Conservation (phyloP, 176 grass and related monocot species). For the Otatea glauca region DNA sequence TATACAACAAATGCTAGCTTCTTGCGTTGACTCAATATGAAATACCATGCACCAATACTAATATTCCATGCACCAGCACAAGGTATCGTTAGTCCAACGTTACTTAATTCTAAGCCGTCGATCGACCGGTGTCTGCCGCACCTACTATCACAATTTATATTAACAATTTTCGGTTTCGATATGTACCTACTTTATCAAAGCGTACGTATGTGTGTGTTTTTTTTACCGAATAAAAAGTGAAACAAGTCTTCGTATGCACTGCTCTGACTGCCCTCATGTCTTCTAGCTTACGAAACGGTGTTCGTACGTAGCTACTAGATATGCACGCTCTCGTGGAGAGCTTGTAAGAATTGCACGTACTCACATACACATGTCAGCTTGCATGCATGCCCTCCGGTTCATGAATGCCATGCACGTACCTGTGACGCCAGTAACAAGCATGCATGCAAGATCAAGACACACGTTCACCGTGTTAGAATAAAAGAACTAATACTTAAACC, state of each 20-base stretch:
- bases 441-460: not conserved
- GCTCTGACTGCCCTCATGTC: not conserved
- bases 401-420: not conserved
- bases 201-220: not conserved
- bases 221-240: constrained; percentile 8
- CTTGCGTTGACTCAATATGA: not conserved
- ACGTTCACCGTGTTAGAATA: not conserved
- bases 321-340: not conserved
- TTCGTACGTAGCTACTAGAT: not conserved
- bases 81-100: no score
- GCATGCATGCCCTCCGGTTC: not conserved
- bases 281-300: not conserved
- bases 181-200: not conserved
- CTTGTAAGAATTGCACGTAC: not conserved
- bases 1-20: not conserved
- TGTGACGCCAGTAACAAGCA: not conserved
- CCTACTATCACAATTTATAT: no score
- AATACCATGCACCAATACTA: no score
- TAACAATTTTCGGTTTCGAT: not conserved
- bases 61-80: no score
- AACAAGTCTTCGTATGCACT: not conserved
- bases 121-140: no score
- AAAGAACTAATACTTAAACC: no score
- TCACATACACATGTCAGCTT: constrained; percentile 19
- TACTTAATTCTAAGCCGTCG: no score